These are phyloP conservation scores for Ceratobasidium sp. DNA, from an alignment of 1,284 basidiomycete genomes.

Conservation along the genomic window DNA sequence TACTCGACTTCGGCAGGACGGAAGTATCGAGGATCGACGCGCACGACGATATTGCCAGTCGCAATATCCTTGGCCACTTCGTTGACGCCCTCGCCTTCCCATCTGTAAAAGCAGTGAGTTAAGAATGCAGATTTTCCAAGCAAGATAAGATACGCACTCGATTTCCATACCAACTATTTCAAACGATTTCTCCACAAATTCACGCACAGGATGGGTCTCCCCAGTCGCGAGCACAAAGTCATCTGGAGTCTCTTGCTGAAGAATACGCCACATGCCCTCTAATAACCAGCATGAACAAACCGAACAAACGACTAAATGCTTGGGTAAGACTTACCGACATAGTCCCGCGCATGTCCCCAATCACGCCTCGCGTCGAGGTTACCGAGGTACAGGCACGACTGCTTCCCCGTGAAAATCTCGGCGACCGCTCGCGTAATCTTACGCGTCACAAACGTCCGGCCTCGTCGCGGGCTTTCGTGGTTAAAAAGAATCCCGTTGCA, in stretches of 20 bases:
- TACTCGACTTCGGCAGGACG: slow-evolving; percentile 94
- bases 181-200: slow-evolving; percentile 91
- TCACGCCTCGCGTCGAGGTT: slow-evolving; percentile 93
- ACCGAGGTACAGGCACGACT: slow-evolving; percentile 88
- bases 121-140: slow-evolving; percentile 21
- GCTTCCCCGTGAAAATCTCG: slow-evolving; percentile 88
- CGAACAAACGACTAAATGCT: not conserved
- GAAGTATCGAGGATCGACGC: slow-evolving; percentile 86
- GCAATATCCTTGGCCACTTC: slow-evolving; percentile 80
- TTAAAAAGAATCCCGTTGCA: slow-evolving; percentile 95
- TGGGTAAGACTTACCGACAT: slow-evolving; percentile 39
- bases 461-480: slow-evolving; percentile 92
- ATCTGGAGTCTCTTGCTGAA: slow-evolving; percentile 83
- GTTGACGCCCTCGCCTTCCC: slow-evolving; percentile 79
- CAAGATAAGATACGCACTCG: slow-evolving; percentile 62
- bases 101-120: slow-evolving; percentile 62
- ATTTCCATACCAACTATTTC: slow-evolving; percentile 74
- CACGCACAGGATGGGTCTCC: slow-evolving; percentile 91
- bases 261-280: slow-evolving; percentile 96
- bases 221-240: slow-evolving; percentile 95
- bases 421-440: slow-evolving; percentile 92
- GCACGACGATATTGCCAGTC: slow-evolving; percentile 77
- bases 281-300: not conserved
- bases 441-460: slow-evolving; percentile 92
- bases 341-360: slow-evolving; percentile 92